These are phyloP conservation scores for Mycogone perniciosa DNA, from an alignment of 2,329 filamentous ascomycete species.

Conservation along the genomic window DNA sequence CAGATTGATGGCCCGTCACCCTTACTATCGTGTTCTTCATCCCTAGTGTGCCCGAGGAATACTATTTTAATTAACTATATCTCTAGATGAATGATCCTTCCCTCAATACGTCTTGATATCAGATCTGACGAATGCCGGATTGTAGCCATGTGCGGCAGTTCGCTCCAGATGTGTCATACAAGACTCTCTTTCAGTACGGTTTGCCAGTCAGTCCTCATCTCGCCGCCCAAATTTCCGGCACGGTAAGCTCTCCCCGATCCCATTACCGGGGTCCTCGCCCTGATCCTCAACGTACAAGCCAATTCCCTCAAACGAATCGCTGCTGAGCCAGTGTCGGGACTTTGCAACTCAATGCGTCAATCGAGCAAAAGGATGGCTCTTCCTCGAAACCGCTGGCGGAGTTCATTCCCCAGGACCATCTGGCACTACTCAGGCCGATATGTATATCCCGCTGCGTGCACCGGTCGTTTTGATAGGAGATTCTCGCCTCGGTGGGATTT, in stretches of 20 bases:
- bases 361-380: slow-evolving; percentile 47
- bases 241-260: slow-evolving; percentile 25
- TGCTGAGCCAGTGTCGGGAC: slow-evolving; percentile 36
- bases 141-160: slow-evolving; percentile 57
- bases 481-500: slow-evolving; percentile 70
- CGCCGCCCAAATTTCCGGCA: slow-evolving; percentile 49
- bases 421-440: slow-evolving; percentile 68
- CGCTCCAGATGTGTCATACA: slow-evolving; percentile 40
- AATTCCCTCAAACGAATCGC: slow-evolving; percentile 43
- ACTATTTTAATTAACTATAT: neutral
- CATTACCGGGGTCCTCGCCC: slow-evolving; percentile 7
- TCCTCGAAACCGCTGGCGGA: slow-evolving; percentile 78
- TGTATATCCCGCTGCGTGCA: slow-evolving; percentile 67
- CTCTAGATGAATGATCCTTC: neutral
- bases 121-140: neutral
- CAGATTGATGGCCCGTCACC: neutral
- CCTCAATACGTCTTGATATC: neutral
- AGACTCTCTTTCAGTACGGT: slow-evolving; percentile 65
- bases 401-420: slow-evolving; percentile 74
- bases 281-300: slow-evolving; percentile 27
- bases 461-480: slow-evolving; percentile 72
- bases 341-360: slow-evolving; percentile 38
- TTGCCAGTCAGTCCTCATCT: slow-evolving; percentile 73
- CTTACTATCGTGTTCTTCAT: neutral
- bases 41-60: no score